Evolutionary conservation across 495 filamentous ascomycete species (phyloP), one percentile per base, ranked within the genome.

Genomic region (Choiromyces venosus): DNA sequence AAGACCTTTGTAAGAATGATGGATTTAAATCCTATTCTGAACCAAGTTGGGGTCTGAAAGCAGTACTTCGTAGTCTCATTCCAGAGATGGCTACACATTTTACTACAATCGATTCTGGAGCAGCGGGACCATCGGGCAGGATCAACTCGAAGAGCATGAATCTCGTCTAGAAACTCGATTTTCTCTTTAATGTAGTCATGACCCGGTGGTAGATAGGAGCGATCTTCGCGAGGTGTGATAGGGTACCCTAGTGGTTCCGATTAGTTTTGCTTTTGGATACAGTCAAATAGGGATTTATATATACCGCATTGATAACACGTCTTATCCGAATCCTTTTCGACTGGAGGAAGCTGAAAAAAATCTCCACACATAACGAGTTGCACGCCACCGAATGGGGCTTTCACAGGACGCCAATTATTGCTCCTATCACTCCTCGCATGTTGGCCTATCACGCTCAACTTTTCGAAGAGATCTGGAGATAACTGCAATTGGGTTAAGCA

Each of bases 331-430:
- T 80, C 78, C 19, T 52, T 68, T 56, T 81, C 72, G 19, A 82
- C 80, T 7, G 80, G 80, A 29, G 79, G 80, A 14, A 82, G 74
- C 56, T 82, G 80, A 67, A 79, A 82, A 52, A 82, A 82, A 65
- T 82, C 80, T 3, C 80, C 80, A 71, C 80, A 82, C 21, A 81
- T 35, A 25, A 82, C 71, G 25, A 82, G 70, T 52, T 81, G 80
- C 46, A 78, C 73, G 37, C 70, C 77, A 33, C 71, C 78, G 76
- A 42, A 7, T 19, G 52, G 52, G 16, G 52, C 52, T 29, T 61
- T 16, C 52, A 29, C 52, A 29, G 52, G n/a, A 10, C 10, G n/a
- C n/a, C 4, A n/a, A 16, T 61, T 61, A 4, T 12, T 35, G 36
- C 36, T 4, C 19, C n/a, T 61, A 4, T 12, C 52, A 33, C 36